Conservation (phyloP, 2,329 filamentous ascomycete genomes). For the Cryphonectria parasitica region DNA sequence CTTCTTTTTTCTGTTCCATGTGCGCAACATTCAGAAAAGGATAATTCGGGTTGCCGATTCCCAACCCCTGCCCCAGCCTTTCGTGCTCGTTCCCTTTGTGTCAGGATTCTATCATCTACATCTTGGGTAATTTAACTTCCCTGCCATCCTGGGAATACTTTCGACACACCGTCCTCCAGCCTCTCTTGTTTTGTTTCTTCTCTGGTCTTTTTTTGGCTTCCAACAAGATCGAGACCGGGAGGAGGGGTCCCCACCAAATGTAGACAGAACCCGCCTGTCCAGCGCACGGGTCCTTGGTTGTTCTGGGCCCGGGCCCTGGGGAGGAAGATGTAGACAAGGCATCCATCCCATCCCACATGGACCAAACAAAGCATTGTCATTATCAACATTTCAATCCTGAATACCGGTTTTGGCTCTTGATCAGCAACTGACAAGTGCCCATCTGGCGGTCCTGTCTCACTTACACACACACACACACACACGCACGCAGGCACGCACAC, state of each 20-base stretch:
- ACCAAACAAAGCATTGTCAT: neutral
- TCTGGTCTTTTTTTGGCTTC: neutral
- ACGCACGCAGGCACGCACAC: neutral
- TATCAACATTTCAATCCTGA: neutral
- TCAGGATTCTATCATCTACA: neutral
- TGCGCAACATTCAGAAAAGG: neutral
- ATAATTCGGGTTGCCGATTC: neutral
- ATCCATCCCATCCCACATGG: neutral
- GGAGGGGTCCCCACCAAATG: neutral
- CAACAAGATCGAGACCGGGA: neutral
- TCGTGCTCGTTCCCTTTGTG: neutral
- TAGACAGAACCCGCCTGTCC: neutral
- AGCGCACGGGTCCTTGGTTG: neutral
- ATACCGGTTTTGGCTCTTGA: neutral
- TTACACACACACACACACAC: neutral
- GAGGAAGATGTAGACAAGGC: neutral
- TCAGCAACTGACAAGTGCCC: neutral
- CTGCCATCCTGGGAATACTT: neutral
- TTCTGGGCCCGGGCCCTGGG: neutral
- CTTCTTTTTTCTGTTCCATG: neutral
- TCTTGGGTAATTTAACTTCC: neutral
- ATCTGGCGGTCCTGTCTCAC: neutral
- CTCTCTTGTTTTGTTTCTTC: neutral
- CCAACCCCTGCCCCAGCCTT: neutral
- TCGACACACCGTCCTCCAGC: neutral